Evolutionary conservation across 2,329 filamentous ascomycete species (phyloP), one percentile per base, ranked within the genome.

Genomic region (Fusarium decemcellulare): DNA sequence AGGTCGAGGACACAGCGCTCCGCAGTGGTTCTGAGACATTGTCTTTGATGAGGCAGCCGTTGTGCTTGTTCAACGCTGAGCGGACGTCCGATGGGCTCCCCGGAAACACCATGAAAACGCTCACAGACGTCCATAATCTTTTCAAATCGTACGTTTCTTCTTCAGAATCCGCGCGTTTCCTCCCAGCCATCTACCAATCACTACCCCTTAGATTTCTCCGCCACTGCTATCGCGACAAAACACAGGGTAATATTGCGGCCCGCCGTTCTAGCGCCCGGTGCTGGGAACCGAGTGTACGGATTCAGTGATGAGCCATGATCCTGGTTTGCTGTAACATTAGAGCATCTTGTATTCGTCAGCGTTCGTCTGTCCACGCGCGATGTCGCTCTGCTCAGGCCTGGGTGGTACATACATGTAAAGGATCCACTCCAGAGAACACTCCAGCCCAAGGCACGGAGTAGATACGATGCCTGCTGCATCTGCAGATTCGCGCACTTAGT

Each of bases 31-130:
- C 58, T 70, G 53, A 71, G 63, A 73, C 67, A 68, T 56, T 71
- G 60, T 71, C 58, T 59, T 51, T 66, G 69, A 64, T 71, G 71
- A 67, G 59, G 63, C 55, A 71, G 61, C 68, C 68, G 68, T 71
- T 71, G 55, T 55, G 63, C 44, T 62, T 68, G 52, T 56, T 56
- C 39, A 71, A 71, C 56, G 61, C 56, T 64, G 52, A 57, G 46
- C 57, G 58, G 68, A 58, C 54, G 57, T 36, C 36, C 55, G 47
- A 47, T 58, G 70, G 67, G 63, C 51, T 47, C 46, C 44, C 44
- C 52, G 51, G 50, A 59, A 53, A 59, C 58, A 71, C 51, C 32
- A 68, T 51, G 43, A 50, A 48, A 61, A 65, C 53, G 56, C 44
- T 55, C 54, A 36, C n/a, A 50, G 51, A 58, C 59, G 67, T 61